Evolutionary conservation across 1,284 basidiomycete species (phyloP).

Genomic region (Cryptococcus sp.): DNA sequence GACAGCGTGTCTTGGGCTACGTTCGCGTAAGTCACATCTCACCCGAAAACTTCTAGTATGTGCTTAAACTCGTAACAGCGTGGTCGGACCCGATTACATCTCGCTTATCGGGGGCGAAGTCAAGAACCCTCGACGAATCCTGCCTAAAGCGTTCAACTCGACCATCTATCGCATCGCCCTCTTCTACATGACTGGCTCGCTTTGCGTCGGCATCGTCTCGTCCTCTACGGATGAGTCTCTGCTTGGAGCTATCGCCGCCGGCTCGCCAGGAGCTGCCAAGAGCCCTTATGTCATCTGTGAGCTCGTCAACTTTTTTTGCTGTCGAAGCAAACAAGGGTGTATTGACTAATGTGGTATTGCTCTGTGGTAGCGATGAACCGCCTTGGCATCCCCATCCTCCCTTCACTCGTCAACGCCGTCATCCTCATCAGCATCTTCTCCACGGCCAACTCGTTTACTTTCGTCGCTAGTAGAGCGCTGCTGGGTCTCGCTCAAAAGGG

Average conservation of each 20-base stretch:
- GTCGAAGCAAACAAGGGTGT: too few species aligned
- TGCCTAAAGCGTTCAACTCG: slow-evolving; percentile 46
- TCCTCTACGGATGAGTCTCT: slow-evolving; percentile 23
- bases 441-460: slow-evolving; percentile 25
- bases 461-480: slow-evolving; percentile 45
- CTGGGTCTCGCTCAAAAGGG: slow-evolving; percentile 55
- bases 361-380: slow-evolving; percentile 39
- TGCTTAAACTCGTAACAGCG: slow-evolving; percentile 11
- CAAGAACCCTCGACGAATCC: slow-evolving; percentile 34
- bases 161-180: slow-evolving; percentile 41
- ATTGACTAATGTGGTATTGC: not conserved
- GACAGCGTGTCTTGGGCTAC: slow-evolving; percentile 33
- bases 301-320: not conserved
- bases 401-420: slow-evolving; percentile 47
- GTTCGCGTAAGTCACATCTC: slow-evolving; percentile 31
- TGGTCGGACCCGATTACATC: slow-evolving; percentile 38
- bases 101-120: slow-evolving; percentile 34
- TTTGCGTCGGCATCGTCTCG: slow-evolving; percentile 36
- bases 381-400: slow-evolving; percentile 45
- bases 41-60: too few species aligned
- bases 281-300: slow-evolving; percentile 39
- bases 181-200: slow-evolving; percentile 40
- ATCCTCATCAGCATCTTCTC: slow-evolving; percentile 24
- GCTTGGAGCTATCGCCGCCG: slow-evolving; percentile 31
- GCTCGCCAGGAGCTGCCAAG: slow-evolving; percentile 27